A percentile compares a stretch with the other conserved stretches of the same genome.
Evolutionary conservation across 345 rosid species (phyloP).

Genomic region (Brassica cretica): DNA sequence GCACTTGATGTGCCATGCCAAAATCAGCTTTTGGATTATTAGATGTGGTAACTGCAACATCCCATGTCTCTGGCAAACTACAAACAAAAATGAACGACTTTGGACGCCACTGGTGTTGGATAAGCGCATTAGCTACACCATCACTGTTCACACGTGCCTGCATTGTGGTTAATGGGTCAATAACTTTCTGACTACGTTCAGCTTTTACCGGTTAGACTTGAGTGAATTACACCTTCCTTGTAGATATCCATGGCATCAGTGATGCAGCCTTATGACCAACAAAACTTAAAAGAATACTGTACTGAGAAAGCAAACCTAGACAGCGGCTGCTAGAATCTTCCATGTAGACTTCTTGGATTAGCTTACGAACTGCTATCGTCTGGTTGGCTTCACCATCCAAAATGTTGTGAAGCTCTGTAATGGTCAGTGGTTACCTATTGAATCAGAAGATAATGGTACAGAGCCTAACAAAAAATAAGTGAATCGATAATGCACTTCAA

Average conservation of each 20-base stretch:
- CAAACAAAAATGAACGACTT: not conserved
- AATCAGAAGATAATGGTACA: conserved; percentile 83
- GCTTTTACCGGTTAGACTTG: no score
- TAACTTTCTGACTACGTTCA: not conserved
- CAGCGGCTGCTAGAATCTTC: no score
- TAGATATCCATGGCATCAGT: no score
- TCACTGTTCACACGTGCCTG: no score
- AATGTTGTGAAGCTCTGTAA: conserved; percentile 66
- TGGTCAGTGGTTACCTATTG: conserved; percentile 47
- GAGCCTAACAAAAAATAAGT: conserved; percentile 45
- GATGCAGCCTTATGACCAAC: no score
- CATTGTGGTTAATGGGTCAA: not conserved
- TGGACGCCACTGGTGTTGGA: no score
- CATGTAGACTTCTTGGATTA: conserved; percentile 35
- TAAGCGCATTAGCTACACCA: no score
- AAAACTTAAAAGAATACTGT: no score
- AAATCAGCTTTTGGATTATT: conserved; percentile 68
- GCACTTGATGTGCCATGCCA: conserved; percentile 51
- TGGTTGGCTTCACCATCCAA: conserved; percentile 74
- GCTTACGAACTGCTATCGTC: conserved; percentile 49
- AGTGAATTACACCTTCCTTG: no score
- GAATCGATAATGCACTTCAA: no score
- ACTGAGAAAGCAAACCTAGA: no score
- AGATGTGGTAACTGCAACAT: conserved; percentile 60
- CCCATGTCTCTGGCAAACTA: conserved; percentile 55